Base-by-base conservation (phyloP, 1,284 basidiomycete genomes). In the Moesziomyces sp. region DNA sequence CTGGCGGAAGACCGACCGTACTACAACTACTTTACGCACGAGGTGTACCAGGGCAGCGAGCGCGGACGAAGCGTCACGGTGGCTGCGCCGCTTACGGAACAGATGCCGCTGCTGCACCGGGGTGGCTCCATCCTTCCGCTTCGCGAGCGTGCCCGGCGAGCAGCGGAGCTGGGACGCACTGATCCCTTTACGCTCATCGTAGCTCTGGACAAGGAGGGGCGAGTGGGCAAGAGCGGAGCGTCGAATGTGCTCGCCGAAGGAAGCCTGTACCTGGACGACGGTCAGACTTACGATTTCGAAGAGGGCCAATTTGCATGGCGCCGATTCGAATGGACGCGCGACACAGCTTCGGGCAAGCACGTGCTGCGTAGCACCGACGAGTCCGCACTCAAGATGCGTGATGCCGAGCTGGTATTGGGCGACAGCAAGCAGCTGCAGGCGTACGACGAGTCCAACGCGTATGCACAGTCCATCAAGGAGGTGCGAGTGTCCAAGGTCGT, bases 181-280 rank as follows among this genome's bases (percentile, higher is more conserved):
- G 97, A 99, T 84, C 97, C 97, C 0, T 93, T 97, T 87, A 98
- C 95, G 0, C 88, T 99, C 42, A 89, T 91, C 61, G 87, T 97
- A 24, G 93, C 94, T 0, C 86, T 97, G 21, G 88, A 89, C 85
- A 89, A 90, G 58, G 40, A 54, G 18, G 67, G 48, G 23, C 47
- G 53, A 11, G 52, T 40, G 16, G 61, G 61, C 9, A 61, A 59
- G 52, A 58, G 46, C 35, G 62, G 51, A 21, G 48, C 46, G 34
- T 44, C 30, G 3, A 52, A 59, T 14, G 45, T 78, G 3, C 55
- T 74, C 4, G 94, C 95, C 0, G 82, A 83, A 3, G 96, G 96
- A 38, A 91, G 94, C 83, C 87, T 99, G 42, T 99, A 99, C 85
- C 88, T 97, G 57, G 97, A 99, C 84, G 97, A 99, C 79, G 96